Conservation (phyloP, 345 rosid genomes). For the Stellera chamaejasme region DNA sequence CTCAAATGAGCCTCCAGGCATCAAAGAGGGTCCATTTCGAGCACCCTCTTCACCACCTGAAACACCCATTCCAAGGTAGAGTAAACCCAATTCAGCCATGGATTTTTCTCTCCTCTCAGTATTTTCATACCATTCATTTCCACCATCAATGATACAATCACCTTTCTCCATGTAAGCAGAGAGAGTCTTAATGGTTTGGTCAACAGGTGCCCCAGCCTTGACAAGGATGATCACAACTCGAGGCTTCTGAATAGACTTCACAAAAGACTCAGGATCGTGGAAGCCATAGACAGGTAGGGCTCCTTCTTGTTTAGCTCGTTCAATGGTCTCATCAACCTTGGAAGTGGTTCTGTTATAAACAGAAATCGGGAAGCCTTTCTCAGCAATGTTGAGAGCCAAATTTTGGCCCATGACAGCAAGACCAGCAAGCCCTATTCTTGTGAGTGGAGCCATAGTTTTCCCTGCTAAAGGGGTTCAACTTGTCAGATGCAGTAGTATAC, state of each 20-base stretch:
- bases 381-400: conserved; percentile 86
- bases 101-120: conserved; percentile 87
- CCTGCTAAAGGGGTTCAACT: conserved; percentile 15
- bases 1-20: conserved; percentile 93
- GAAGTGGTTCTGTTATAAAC: conserved; percentile 87
- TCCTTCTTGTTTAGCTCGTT: conserved; percentile 83
- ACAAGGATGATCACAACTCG: conserved; percentile 94
- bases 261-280: conserved; percentile 81
- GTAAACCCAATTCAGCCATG: conserved; percentile 57
- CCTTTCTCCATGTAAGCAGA: conserved; percentile 83
- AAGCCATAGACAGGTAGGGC: conserved; percentile 70
- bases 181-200: conserved; percentile 81
- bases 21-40: conserved; percentile 80
- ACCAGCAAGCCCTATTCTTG: conserved; percentile 93
- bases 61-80: conserved; percentile 96
- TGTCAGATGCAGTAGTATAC: not conserved
- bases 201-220: conserved; percentile 93
- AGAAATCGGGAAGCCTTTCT: conserved; percentile 94
- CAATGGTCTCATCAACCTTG: conserved; percentile 86
- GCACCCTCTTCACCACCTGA: conserved; percentile 99
- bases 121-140: conserved; percentile 97
- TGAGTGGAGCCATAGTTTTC: conserved; percentile 49
- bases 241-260: conserved; percentile 77
- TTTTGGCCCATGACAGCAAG: conserved; percentile 99
- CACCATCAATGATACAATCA: conserved; percentile 94